Evolutionary conservation across 345 rosid species (phyloP).

Genomic region (Capsella bursapastoris): DNA sequence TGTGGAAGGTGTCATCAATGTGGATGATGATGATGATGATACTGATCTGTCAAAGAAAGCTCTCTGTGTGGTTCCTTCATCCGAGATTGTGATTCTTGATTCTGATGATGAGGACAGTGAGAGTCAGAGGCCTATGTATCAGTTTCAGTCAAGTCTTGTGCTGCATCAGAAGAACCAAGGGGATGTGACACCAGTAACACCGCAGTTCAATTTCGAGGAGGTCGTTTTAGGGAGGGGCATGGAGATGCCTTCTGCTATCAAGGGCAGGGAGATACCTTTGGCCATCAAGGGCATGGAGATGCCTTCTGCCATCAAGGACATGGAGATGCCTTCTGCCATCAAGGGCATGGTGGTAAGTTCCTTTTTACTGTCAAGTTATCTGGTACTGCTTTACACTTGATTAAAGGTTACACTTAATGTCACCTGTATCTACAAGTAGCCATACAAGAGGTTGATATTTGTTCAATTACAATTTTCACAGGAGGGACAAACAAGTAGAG

Average conservation of each 20-base stretch:
- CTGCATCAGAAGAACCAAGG: slow-evolving; percentile 54
- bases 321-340: slow-evolving; percentile 38
- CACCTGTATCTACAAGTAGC: slow-evolving; percentile 9
- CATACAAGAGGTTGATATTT: not conserved
- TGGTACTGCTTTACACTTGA: slow-evolving; percentile 16
- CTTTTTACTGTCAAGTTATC: slow-evolving; percentile 22
- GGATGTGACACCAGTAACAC: slow-evolving; percentile 34
- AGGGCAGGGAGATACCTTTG: slow-evolving; percentile 15
- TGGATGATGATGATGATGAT: slow-evolving; percentile 59
- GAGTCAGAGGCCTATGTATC: slow-evolving; percentile 43
- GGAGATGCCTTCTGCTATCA: slow-evolving; percentile 37
- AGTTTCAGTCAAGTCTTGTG: slow-evolving; percentile 50
- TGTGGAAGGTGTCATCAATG: slow-evolving; percentile 43
- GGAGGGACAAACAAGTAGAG: slow-evolving; percentile 41
- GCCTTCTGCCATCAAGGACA: slow-evolving; percentile 26
- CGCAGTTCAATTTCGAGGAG: slow-evolving; percentile 52
- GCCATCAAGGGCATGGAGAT: slow-evolving; percentile 22
- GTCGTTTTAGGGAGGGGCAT: slow-evolving; percentile 55
- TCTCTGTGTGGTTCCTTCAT: slow-evolving; percentile 33
- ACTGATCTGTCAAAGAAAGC: slow-evolving; percentile 20
- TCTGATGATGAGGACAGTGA: slow-evolving; percentile 74
- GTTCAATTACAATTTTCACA: slow-evolving; percentile 33
- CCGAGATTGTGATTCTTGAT: slow-evolving; percentile 58
- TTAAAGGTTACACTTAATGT: slow-evolving; percentile 14
- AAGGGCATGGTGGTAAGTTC: slow-evolving; percentile 48